A percentile compares a stretch with the other conserved stretches of the same genome.
phyloP scores from a whole-genome alignment of 1,139 yeast genomes.

The Blastobotrys persicus region DNA sequence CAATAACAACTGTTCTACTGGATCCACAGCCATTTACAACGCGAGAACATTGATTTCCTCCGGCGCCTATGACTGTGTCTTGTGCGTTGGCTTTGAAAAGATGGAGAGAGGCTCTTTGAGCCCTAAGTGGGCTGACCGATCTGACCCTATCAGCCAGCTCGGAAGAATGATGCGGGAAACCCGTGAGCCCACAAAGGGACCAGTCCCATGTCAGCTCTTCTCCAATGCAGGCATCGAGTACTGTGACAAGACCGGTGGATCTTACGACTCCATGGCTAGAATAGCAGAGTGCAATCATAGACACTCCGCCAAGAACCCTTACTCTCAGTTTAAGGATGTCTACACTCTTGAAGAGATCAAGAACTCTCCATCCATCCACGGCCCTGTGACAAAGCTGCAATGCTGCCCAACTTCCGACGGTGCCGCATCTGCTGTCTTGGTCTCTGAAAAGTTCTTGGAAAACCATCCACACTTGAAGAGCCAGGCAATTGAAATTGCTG shows the following conservation, averaged over 20 bases:
- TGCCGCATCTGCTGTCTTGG: slow-evolving; percentile 78
- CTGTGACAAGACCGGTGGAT: slow-evolving; percentile 26
- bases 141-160: slow-evolving; percentile 29
- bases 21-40: slow-evolving; percentile 33
- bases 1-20: slow-evolving; percentile 36
- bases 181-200: slow-evolving; percentile 21
- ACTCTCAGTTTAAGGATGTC: slow-evolving; percentile 32
- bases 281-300: slow-evolving; percentile 32
- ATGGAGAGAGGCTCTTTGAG: slow-evolving; percentile 34
- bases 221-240: slow-evolving; percentile 35
- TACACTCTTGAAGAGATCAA: slow-evolving; percentile 33
- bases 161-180: slow-evolving; percentile 25
- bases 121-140: slow-evolving; percentile 29
- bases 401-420: slow-evolving; percentile 55
- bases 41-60: slow-evolving; percentile 28
- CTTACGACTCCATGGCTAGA: slow-evolving; percentile 27
- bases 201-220: slow-evolving; percentile 33
- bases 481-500: slow-evolving; percentile 34
- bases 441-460: slow-evolving; percentile 67
- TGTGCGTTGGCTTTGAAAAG: slow-evolving; percentile 35
- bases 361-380: slow-evolving; percentile 30
- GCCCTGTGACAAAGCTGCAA: slow-evolving; percentile 32
- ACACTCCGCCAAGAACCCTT: slow-evolving; percentile 35
- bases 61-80: slow-evolving; percentile 33
- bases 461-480: slow-evolving; percentile 36